phyloP scores from a whole-genome alignment of 495 filamentous ascomycete genomes.

The Penicillium lagena region DNA sequence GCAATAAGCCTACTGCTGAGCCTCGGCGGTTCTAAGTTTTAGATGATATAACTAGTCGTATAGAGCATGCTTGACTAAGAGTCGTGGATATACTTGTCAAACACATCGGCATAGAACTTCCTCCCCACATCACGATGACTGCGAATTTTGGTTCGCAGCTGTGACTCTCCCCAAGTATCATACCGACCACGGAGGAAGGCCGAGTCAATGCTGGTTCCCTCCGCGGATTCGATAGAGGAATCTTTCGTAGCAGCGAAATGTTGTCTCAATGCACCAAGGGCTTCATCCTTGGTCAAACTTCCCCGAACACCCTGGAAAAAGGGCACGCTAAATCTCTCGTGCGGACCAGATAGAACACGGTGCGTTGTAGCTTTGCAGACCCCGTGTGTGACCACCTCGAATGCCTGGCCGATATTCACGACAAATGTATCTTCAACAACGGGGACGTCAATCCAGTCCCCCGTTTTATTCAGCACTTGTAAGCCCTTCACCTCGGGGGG shows the following conservation, averaged over 20 bases:
- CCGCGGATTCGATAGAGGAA: background rate
- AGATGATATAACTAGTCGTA: background rate
- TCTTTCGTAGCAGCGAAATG: conserved; percentile 17
- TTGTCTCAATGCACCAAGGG: conserved; percentile 17
- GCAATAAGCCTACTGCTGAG: conserved; percentile 52
- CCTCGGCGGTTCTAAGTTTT: conserved; percentile 9
- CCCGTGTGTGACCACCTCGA: conserved; percentile 49
- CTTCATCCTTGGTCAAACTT: conserved; percentile 31
- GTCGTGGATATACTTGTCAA: conserved; percentile 28
- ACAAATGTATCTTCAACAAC: conserved; percentile 43
- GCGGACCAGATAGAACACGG: conserved; percentile 26
- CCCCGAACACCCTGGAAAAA: conserved; percentile 42
- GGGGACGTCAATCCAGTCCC: conserved; percentile 45
- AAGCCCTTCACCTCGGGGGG: conserved; percentile 36
- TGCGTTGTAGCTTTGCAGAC: conserved; percentile 48
- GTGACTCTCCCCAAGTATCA: conserved; percentile 42
- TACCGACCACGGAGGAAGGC: conserved; percentile 36
- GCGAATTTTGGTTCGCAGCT: conserved; percentile 37
- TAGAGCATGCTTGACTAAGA: too few species aligned
- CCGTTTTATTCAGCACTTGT: conserved; percentile 41
- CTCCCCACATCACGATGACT: conserved; percentile 35
- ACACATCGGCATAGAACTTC: conserved; percentile 33
- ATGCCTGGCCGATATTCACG: conserved; percentile 52
- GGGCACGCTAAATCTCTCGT: conserved; percentile 36
- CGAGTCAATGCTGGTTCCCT: conserved; percentile 30